phyloP scores from a whole-genome alignment of 176 grass and related monocot species.

The Ensete ventricosum region DNA sequence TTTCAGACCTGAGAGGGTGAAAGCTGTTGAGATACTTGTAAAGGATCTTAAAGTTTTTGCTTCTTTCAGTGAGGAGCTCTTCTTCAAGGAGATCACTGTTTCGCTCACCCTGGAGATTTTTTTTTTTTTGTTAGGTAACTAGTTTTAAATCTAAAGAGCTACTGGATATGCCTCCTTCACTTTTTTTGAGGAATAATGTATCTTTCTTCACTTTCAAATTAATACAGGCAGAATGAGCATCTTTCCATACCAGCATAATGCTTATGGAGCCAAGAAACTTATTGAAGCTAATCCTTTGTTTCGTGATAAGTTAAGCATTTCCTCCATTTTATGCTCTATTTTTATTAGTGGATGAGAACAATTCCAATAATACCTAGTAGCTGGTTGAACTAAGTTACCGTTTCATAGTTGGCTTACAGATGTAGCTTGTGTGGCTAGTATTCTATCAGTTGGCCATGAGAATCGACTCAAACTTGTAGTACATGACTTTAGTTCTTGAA shows the following conservation, averaged over 20 bases:
- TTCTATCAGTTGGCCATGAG: background rate
- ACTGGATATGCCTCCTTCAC: background rate
- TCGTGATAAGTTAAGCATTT: conserved; percentile 15
- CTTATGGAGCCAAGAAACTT: conserved; percentile 23
- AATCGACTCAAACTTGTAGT: background rate
- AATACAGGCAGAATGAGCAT: conserved; percentile 19
- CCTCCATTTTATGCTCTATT: background rate
- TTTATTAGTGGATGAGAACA: background rate
- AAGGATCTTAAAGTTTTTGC: conserved; percentile 23
- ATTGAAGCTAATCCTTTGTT: conserved; percentile 26
- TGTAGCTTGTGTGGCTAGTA: background rate
- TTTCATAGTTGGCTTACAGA: background rate
- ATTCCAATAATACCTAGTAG: background rate
- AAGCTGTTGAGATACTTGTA: conserved; percentile 21
- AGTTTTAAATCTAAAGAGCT: background rate
- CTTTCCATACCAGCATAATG: conserved; percentile 20
- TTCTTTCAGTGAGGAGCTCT: conserved; percentile 24
- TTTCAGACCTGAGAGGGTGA: conserved; percentile 1
- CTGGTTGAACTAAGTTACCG: background rate
- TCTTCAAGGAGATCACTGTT: conserved; percentile 20
- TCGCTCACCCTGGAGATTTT: conserved; percentile 11
- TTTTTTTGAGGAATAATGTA: no score
- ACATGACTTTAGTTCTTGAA: background rate
- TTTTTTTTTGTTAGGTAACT: conserved; percentile 13
- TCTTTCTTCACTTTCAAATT: no score